These are phyloP conservation scores for Babesia ovata DNA, from an alignment of 169 alveolate species.

Conservation along the genomic window DNA sequence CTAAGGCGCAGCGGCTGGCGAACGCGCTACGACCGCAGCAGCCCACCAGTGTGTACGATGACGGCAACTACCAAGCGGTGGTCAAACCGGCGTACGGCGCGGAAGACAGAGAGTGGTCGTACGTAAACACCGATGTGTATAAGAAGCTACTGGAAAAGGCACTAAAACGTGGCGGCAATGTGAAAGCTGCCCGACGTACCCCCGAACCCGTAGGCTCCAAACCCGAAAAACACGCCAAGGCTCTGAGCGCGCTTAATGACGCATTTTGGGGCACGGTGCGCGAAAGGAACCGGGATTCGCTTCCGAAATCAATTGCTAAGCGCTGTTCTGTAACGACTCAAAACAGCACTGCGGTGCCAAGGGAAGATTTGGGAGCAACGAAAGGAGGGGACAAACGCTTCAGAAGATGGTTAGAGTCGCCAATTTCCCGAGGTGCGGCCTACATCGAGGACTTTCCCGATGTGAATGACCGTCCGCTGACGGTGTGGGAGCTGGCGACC, in stretches of 20 bases:
- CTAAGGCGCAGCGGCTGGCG: slow-evolving; percentile 16
- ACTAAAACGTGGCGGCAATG: not conserved
- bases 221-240: slow-evolving; percentile 2
- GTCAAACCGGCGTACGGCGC: not conserved
- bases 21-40: not conserved
- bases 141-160: slow-evolving; percentile 17
- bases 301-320: no score
- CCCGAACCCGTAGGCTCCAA: not conserved
- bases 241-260: no score
- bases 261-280: no score
- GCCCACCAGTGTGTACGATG: slow-evolving; percentile 2
- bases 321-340: no score
- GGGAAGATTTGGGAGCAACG: no score
- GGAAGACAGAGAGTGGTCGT: not conserved
- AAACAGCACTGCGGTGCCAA: no score
- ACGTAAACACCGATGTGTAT: slow-evolving; percentile 9
- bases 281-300: no score
- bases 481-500: slow-evolving; percentile 24
- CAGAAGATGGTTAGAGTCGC: no score
- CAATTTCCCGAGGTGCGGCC: no score
- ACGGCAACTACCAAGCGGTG: not conserved
- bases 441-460: no score
- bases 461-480: not conserved
- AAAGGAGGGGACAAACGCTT: no score
- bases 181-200: not conserved